A percentile compares a stretch with the other conserved stretches of the same genome.
These are phyloP conservation scores for Penicillium sp. DNA, from an alignment of 2,329 filamentous ascomycete genomes.

Conservation along the genomic window DNA sequence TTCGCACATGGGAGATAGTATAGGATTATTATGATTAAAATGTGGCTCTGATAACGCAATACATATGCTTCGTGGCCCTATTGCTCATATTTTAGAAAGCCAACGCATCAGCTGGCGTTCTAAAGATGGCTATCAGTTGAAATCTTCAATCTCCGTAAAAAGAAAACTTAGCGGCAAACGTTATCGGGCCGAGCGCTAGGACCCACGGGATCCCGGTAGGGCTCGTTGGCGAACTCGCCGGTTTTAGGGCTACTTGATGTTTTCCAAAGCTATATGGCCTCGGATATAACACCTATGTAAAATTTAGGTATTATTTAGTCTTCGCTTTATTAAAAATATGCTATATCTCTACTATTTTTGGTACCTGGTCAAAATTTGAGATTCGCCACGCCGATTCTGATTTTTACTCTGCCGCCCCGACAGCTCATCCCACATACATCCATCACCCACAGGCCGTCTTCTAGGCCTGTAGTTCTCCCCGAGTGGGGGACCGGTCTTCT, in stretches of 20 bases:
- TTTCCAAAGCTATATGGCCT: not conserved
- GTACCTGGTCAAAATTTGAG: not conserved
- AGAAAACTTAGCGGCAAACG: not conserved
- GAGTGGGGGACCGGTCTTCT: not conserved
- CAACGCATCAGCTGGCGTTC: not conserved
- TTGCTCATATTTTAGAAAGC: not conserved
- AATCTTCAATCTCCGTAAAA: not conserved
- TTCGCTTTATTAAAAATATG: too few species aligned
- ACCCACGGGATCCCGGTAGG: constrained; percentile 9
- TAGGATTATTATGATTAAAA: not conserved
- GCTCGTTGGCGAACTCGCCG: not conserved
- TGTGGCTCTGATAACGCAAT: not conserved
- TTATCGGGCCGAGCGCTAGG: constrained; percentile 7
- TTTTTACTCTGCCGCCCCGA: not conserved
- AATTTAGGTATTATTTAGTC: too few species aligned
- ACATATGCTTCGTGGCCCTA: not conserved
- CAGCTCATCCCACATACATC: constrained; percentile 1
- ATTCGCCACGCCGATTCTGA: not conserved
- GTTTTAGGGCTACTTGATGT: not conserved
- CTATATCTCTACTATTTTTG: not conserved
- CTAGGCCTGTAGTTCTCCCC: not conserved
- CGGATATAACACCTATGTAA: not conserved
- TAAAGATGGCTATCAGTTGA: not conserved
- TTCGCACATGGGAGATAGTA: not conserved
- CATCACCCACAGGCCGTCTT: not conserved